Evolutionary conservation across 2,329 filamentous ascomycete species (phyloP).

Genomic region (Xylariales sp.): DNA sequence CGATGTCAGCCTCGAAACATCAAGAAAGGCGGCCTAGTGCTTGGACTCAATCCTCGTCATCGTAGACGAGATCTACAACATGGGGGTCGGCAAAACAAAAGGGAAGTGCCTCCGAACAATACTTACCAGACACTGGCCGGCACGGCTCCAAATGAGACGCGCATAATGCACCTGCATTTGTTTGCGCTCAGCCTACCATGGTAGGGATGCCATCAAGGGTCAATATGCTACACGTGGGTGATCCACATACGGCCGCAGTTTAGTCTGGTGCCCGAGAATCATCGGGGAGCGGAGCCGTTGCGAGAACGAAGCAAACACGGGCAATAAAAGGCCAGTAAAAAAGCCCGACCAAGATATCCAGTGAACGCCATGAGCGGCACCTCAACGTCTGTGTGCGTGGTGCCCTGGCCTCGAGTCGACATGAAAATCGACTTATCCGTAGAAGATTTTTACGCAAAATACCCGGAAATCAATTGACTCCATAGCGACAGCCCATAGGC

Average conservation of each 20-base stretch:
- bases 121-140: slow-evolving; percentile 41
- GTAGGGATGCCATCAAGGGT: too few relatives aligned
- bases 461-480: neutral
- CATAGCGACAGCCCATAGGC: neutral
- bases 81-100: neutral
- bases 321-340: neutral
- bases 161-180: slow-evolving; percentile 28
- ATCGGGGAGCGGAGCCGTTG: slow-evolving; percentile 30
- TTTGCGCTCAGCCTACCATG: neutral
- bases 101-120: neutral
- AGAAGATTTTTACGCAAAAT: neutral
- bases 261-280: slow-evolving; percentile 36
- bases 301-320: slow-evolving; percentile 34
- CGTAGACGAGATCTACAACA: too few relatives aligned
- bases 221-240: too few relatives aligned
- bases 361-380: neutral
- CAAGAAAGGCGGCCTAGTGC: neutral
- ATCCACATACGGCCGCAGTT: slow-evolving; percentile 36
- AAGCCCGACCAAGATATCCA: neutral
- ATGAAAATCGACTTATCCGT: neutral
- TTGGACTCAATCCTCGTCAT: too few relatives aligned
- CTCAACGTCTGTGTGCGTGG: neutral
- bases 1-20: slow-evolving; percentile 40
- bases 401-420: neutral
- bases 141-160: slow-evolving; percentile 38